These are phyloP conservation scores for Neckera pumila DNA, from an alignment of 225 moss, liverwort and hornwort species.

Conservation along the genomic window DNA sequence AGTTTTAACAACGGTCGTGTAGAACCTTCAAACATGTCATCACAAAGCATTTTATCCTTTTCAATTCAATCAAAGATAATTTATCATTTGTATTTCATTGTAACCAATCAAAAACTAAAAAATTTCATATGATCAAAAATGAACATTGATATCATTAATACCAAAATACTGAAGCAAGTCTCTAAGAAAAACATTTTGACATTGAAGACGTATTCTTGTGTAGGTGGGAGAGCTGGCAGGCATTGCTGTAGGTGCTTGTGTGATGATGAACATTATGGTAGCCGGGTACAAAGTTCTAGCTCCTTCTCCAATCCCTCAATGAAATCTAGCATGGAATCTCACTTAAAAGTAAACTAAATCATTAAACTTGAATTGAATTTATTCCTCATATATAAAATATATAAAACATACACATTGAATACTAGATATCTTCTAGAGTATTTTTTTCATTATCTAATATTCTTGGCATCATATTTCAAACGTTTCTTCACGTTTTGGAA, in stretches of 20 bases:
- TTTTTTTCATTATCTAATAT: no score
- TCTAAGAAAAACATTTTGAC: neutral
- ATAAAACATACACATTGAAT: accelerated
- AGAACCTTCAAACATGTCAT: neutral
- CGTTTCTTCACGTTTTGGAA: accelerated
- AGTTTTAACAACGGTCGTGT: neutral
- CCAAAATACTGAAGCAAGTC: no score
- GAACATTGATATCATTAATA: no score
- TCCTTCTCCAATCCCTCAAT: neutral
- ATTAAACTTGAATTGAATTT: no score
- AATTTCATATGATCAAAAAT: no score
- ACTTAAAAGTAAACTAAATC: neutral
- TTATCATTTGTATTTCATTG: neutral
- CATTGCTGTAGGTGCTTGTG: slow-evolving; percentile 24
- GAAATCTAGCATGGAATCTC: neutral
- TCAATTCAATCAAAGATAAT: no score
- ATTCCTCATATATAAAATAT: neutral
- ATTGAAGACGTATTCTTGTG: neutral
- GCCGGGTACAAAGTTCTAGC: slow-evolving; percentile 1
- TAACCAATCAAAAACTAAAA: neutral
- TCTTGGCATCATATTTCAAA: accelerated
- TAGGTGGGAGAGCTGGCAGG: slow-evolving; percentile 31
- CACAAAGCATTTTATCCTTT: neutral
- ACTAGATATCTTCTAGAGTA: neutral
- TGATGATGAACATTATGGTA: slow-evolving; percentile 21